A percentile compares a stretch with the other conserved stretches of the same genome.
phyloP scores from a whole-genome alignment of 148 eudicot genomes.

The Rhododendron vialii region DNA sequence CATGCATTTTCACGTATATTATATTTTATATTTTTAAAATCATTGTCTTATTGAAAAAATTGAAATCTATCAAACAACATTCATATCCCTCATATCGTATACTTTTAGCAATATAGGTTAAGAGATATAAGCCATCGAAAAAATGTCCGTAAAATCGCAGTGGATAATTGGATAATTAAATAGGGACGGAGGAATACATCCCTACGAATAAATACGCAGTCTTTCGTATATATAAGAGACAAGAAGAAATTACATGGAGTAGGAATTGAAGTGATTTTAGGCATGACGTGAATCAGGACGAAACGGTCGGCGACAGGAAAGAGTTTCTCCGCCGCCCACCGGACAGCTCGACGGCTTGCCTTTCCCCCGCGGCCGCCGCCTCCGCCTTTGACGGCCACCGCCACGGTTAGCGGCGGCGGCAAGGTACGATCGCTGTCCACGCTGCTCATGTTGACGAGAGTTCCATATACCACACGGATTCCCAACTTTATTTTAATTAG shows the following conservation, averaged over 20 bases:
- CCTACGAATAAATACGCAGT: not conserved
- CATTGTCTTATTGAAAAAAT: rapidly evolving
- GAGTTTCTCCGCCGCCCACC: conserved; percentile 66
- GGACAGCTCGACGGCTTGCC: conserved; percentile 68
- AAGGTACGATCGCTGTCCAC: not conserved
- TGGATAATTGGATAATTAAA: not conserved
- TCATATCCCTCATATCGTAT: no score
- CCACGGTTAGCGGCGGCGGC: conserved; percentile 37
- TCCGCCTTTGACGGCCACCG: conserved; percentile 66
- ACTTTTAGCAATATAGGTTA: no score
- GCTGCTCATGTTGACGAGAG: not conserved
- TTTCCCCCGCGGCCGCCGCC: conserved; percentile 41
- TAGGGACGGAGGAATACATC: not conserved
- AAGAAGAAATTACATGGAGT: conserved; percentile 40
- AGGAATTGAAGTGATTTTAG: conserved; percentile 46
- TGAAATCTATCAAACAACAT: no score
- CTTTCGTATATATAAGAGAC: not conserved
- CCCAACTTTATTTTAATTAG: not conserved
- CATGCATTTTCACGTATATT: no score
- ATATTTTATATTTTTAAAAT: no score
- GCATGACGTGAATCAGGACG: conserved; percentile 64
- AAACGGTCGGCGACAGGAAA: conserved; percentile 43
- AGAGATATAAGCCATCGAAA: no score
- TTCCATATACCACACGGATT: not conserved
- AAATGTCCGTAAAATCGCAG: no score